Evolutionary conservation across 2,329 filamentous ascomycete species (phyloP).

Genomic region (Dothidotthia symphoricarpi): DNA sequence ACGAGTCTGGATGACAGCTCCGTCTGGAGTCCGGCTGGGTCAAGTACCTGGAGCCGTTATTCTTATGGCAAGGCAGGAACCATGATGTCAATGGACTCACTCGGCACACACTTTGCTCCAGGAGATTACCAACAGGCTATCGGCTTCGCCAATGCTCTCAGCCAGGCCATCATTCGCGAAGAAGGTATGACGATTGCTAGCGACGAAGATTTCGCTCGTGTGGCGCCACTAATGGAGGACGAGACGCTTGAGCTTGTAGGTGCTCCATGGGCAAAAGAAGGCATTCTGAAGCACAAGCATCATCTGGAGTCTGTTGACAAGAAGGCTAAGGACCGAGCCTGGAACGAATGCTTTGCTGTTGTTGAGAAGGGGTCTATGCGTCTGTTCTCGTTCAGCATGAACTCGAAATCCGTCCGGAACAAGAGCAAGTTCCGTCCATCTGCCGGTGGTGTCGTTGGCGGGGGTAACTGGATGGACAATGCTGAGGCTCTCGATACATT

Average conservation of each 20-base stretch:
- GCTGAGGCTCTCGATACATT: constrained; percentile 87
- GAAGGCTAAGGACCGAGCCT: constrained; percentile 89
- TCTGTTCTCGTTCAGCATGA: constrained; percentile 86
- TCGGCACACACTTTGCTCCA: constrained; percentile 71
- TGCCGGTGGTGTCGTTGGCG: constrained; percentile 73
- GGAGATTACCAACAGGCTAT: constrained; percentile 94
- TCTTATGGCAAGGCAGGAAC: constrained; percentile 88
- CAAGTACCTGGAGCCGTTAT: constrained; percentile 94
- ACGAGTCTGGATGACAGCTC: constrained; percentile 93
- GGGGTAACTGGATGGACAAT: constrained; percentile 97
- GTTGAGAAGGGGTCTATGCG: constrained; percentile 93
- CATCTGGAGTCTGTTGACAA: constrained; percentile 89
- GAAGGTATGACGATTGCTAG: constrained; percentile 61
- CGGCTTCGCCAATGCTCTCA: constrained; percentile 93
- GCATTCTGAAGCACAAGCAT: constrained; percentile 93
- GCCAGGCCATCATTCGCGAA: constrained; percentile 93
- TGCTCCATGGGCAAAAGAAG: constrained; percentile 98
- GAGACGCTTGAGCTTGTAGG: constrained; percentile 88
- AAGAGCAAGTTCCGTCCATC: constrained; percentile 60
- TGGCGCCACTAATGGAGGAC: constrained; percentile 75
- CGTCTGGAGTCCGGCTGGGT: constrained; percentile 85
- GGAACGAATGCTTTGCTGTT: constrained; percentile 93
- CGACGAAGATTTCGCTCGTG: constrained; percentile 58
- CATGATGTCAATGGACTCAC: constrained; percentile 88
- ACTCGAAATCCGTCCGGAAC: constrained; percentile 67